phyloP scores from a whole-genome alignment of 768 basidiomycete species.

The Inosperma sp. region DNA sequence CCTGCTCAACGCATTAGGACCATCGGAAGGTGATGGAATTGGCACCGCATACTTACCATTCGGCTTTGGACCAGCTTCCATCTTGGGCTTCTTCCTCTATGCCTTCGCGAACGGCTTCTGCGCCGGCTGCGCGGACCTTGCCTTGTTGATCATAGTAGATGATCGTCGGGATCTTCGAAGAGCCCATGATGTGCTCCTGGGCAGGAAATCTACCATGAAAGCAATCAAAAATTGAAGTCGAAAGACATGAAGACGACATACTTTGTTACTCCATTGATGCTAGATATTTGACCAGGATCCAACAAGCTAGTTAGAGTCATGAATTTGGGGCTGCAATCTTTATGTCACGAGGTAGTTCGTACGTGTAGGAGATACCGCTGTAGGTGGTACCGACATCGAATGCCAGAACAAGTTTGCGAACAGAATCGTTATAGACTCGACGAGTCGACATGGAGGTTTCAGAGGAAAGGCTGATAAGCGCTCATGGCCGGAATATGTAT shows the following conservation, averaged over 20 bases:
- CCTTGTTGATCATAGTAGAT: conserved; percentile 43
- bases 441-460: conserved; percentile 8
- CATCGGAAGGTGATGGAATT: conserved; percentile 32
- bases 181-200: conserved; percentile 39
- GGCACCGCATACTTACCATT: conserved; percentile 38
- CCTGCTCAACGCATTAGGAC: conserved; percentile 38
- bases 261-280: conserved; percentile 38
- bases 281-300: conserved; percentile 26
- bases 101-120: conserved; percentile 40
- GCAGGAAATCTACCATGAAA: conserved; percentile 39
- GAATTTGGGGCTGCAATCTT: not conserved
- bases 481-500: too few relatives aligned
- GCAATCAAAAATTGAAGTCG: conserved; percentile 19
- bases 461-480: not conserved
- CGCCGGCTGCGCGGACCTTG: conserved; percentile 39
- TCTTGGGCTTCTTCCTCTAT: conserved; percentile 38
- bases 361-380: conserved; percentile 29
- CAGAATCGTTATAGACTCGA: conserved; percentile 29
- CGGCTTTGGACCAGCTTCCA: conserved; percentile 43
- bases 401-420: conserved; percentile 32
- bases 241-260: conserved; percentile 12
- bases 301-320: conserved; percentile 27
- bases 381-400: conserved; percentile 37
- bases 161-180: conserved; percentile 41
- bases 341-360: not conserved